These are phyloP conservation scores for Xylariomycetidae sp. DNA, from an alignment of 2,329 filamentous ascomycete genomes.

Conservation along the genomic window DNA sequence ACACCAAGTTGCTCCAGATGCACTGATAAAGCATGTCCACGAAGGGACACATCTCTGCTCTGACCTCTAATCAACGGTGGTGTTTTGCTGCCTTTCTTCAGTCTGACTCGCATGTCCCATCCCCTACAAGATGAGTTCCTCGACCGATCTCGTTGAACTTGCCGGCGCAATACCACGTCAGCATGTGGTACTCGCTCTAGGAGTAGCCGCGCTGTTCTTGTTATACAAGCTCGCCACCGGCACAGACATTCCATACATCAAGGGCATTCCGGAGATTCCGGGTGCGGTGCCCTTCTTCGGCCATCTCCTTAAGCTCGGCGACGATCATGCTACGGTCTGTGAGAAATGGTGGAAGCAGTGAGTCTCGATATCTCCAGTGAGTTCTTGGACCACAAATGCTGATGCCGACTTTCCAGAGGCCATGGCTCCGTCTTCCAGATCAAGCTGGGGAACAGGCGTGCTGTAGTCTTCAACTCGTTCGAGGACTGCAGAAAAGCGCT, in stretches of 20 bases:
- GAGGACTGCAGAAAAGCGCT: conserved; percentile 45
- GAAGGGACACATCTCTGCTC: background rate
- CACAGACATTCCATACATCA: conserved; percentile 1
- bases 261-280: conserved; percentile 29
- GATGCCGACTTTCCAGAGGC: conserved; percentile 1
- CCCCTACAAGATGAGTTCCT: background rate
- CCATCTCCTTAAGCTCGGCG: conserved; percentile 44
- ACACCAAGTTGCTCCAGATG: background rate
- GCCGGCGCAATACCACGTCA: background rate
- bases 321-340: conserved; percentile 46
- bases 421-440: conserved; percentile 45
- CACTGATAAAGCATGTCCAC: background rate
- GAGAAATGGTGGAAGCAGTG: conserved; percentile 45
- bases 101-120: background rate
- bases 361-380: background rate
- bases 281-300: conserved; percentile 43
- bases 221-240: background rate
- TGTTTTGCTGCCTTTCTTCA: background rate
- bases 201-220: background rate
- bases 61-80: background rate
- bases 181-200: background rate
- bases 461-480: conserved; percentile 47
- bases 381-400: background rate
- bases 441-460: conserved; percentile 44
- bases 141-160: background rate